phyloP scores from a whole-genome alignment of 176 grass and related monocot species.

The Rhynchospora breviuscula region DNA sequence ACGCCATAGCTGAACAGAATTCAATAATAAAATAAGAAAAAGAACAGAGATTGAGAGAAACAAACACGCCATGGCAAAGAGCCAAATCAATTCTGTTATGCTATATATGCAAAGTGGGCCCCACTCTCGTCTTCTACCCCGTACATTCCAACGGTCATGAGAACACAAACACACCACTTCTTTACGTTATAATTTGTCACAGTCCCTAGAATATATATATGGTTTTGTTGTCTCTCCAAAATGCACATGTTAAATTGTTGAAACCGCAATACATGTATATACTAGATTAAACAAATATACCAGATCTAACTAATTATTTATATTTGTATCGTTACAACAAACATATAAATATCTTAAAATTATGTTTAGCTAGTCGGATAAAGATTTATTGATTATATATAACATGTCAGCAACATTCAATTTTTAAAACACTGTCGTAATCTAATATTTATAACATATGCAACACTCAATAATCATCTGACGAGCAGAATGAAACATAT shows the following conservation, averaged over 20 bases:
- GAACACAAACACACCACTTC: neutral
- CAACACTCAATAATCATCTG: neutral
- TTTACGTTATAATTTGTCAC: neutral
- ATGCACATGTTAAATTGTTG: neutral
- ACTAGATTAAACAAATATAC: too few species aligned
- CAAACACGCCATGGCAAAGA: neutral
- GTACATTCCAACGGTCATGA: conserved; percentile 4
- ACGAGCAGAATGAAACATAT: neutral
- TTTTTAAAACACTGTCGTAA: neutral
- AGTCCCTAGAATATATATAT: neutral
- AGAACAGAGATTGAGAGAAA: neutral
- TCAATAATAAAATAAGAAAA: conserved; percentile 1
- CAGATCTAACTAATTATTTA: too few species aligned
- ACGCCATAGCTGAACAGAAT: neutral
- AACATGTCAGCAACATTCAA: too few species aligned
- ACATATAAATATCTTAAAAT: too few species aligned
- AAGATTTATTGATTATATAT: too few species aligned
- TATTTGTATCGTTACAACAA: too few species aligned
- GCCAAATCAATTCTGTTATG: conserved; percentile 16
- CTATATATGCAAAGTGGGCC: neutral
- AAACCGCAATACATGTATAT: too few species aligned
- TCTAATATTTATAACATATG: neutral
- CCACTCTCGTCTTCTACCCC: neutral
- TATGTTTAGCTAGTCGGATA: too few species aligned
- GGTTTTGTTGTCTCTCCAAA: neutral